Evolutionary conservation across 2,329 filamentous ascomycete genomes (phyloP).

Genomic region (Colletotrichum gloeosporioides): DNA sequence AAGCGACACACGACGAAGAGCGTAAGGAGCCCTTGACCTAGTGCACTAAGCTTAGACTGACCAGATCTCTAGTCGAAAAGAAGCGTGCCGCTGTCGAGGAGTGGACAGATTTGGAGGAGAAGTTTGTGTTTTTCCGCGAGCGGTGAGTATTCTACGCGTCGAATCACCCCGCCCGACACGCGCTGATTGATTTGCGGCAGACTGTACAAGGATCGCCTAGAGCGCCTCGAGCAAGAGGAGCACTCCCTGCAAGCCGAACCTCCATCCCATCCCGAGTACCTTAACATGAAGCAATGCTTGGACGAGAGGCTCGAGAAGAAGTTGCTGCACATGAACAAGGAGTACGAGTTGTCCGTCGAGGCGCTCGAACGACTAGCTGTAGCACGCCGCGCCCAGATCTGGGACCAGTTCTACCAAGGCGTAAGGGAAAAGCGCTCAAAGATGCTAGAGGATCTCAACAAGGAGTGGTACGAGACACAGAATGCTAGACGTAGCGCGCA

Average conservation of each 20-base stretch:
- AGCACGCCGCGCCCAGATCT: constrained; percentile 83
- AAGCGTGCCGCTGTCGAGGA: constrained; percentile 83
- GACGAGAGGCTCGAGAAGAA: constrained; percentile 84
- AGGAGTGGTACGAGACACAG: constrained; percentile 93
- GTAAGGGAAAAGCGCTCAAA: constrained; percentile 83
- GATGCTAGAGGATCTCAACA: constrained; percentile 79
- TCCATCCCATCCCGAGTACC: constrained; percentile 87
- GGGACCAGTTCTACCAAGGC: constrained; percentile 89
- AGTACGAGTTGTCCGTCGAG: constrained; percentile 76
- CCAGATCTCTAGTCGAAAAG: constrained; percentile 65
- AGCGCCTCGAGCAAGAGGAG: constrained; percentile 76
- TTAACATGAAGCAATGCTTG: constrained; percentile 88
- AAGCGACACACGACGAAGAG: constrained; percentile 70
- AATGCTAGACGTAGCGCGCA: constrained; percentile 84
- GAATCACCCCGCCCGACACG: not conserved
- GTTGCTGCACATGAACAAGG: constrained; percentile 74
- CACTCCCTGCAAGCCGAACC: constrained; percentile 62
- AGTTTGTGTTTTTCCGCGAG: constrained; percentile 86
- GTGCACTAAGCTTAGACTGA: not conserved
- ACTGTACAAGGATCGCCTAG: constrained; percentile 86
- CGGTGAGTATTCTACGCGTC: constrained; percentile 54
- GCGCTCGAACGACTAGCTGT: constrained; percentile 77
- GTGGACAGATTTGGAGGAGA: constrained; percentile 81
- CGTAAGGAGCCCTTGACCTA: constrained; percentile 45
- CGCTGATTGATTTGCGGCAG: constrained; percentile 48